A percentile compares a stretch with the other conserved stretches of the same genome.
phyloP scores from a whole-genome alignment of 192 early-diverging fungal genomes.

The Coemansia sp. region DNA sequence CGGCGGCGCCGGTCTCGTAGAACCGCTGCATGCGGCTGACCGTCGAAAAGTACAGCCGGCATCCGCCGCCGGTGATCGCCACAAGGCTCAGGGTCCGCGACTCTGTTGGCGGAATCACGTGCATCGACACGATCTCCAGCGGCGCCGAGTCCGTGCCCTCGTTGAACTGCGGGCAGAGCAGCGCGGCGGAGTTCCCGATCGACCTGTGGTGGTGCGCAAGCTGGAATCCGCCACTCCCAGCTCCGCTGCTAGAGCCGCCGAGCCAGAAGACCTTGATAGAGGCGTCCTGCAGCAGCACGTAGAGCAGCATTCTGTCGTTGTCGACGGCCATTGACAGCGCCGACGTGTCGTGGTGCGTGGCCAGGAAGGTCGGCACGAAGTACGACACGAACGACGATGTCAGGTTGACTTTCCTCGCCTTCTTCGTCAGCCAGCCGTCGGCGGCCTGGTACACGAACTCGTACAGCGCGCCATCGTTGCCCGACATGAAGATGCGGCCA shows the following conservation, averaged over 20 bases:
- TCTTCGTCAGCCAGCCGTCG: slow-evolving; percentile 85
- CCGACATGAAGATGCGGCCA: slow-evolving; percentile 90
- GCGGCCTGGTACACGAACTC: slow-evolving; percentile 86
- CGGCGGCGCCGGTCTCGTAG: slow-evolving; percentile 19
- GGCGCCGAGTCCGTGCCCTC: slow-evolving; percentile 39
- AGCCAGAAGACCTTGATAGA: slow-evolving; percentile 72
- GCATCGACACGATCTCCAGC: slow-evolving; percentile 76
- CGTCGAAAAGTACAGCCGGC: slow-evolving; percentile 74
- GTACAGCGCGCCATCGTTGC: slow-evolving; percentile 83
- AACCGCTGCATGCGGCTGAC: slow-evolving; percentile 47
- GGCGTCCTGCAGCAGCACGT: slow-evolving; percentile 68
- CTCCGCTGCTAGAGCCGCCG: slow-evolving; percentile 19
- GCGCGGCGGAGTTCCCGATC: slow-evolving; percentile 48
- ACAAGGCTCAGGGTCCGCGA: slow-evolving; percentile 72
- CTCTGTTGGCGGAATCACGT: slow-evolving; percentile 65
- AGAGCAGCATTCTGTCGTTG: slow-evolving; percentile 66
- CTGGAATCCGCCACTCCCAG: slow-evolving; percentile 58
- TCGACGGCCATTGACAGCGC: slow-evolving; percentile 71
- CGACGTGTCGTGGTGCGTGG: slow-evolving; percentile 40
- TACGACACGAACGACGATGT: slow-evolving; percentile 64
- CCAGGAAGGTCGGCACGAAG: slow-evolving; percentile 72
- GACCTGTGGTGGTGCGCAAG: slow-evolving; percentile 55
- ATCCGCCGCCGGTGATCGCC: slow-evolving; percentile 75
- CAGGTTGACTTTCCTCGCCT: slow-evolving; percentile 75
- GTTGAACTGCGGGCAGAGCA: slow-evolving; percentile 56